Evolutionary conservation across 78 protist genomes (phyloP).

Genomic region (Monosiga brevicollis): DNA sequence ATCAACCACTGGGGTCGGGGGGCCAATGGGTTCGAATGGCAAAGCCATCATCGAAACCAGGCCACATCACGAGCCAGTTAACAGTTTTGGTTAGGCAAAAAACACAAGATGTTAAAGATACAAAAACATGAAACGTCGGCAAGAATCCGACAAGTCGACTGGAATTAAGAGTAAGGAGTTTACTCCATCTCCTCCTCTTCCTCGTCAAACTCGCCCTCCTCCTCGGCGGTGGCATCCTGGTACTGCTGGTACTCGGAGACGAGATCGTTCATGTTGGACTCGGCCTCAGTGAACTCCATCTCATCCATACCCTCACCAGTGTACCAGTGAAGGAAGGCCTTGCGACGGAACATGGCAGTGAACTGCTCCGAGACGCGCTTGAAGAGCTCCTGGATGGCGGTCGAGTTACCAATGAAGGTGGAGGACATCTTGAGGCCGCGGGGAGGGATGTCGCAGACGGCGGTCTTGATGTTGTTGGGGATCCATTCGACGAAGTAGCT

Average conservation of each 20-base stretch:
- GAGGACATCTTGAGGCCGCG: slow-evolving; percentile 92
- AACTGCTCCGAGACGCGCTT: slow-evolving; percentile 93
- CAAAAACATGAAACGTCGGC: no score
- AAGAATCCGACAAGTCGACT: no score
- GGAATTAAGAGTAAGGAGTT: no score
- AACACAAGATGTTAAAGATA: no score
- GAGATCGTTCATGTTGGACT: slow-evolving; percentile 93
- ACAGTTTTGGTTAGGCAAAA: no score
- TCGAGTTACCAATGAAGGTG: slow-evolving; percentile 93
- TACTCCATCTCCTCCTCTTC: slow-evolving; percentile 40
- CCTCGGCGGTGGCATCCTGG: slow-evolving; percentile 72
- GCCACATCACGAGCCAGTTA: no score
- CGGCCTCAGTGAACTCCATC: slow-evolving; percentile 98
- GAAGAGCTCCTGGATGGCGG: slow-evolving; percentile 97
- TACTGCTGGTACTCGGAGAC: slow-evolving; percentile 96
- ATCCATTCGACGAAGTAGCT: slow-evolving; percentile 98
- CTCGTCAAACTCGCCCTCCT: slow-evolving; percentile 61
- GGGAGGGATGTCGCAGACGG: slow-evolving; percentile 96
- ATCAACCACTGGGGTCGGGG: no score
- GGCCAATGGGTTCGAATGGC: no score
- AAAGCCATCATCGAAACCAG: no score
- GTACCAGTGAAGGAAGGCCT: slow-evolving; percentile 99
- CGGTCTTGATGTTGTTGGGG: slow-evolving; percentile 96
- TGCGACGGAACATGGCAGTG: slow-evolving; percentile 93
- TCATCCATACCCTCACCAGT: slow-evolving; percentile 99